Percentiles rank a stretch among this genome's conserved stretches.
Conservation (phyloP, 1,284 basidiomycete species). For the Ustilago tritici region DNA sequence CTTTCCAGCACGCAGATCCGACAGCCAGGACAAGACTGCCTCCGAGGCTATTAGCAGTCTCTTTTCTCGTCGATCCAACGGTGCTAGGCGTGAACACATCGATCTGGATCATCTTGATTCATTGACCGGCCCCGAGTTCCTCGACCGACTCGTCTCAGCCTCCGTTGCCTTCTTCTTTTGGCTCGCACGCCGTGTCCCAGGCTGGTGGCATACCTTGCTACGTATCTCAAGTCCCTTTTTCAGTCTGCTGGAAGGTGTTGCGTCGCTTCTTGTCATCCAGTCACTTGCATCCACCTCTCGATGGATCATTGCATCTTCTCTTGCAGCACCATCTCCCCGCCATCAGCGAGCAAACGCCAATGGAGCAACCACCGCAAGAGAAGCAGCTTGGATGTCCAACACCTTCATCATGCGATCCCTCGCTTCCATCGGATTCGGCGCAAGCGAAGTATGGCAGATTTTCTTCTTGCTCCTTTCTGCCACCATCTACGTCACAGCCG, state of each 20-base stretch:
- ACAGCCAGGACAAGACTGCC: slow-evolving; percentile 28
- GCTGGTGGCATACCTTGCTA: slow-evolving; percentile 64
- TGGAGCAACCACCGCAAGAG: slow-evolving; percentile 3
- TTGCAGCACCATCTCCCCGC: slow-evolving; percentile 78
- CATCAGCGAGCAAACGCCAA: slow-evolving; percentile 74
- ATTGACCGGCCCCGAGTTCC: slow-evolving; percentile 25
- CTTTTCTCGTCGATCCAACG: slow-evolving; percentile 16
- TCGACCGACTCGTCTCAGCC: slow-evolving; percentile 29
- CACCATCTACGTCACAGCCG: slow-evolving; percentile 64
- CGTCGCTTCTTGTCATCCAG: slow-evolving; percentile 67
- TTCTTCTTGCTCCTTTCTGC: slow-evolving; percentile 65
- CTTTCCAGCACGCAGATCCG: slow-evolving; percentile 34
- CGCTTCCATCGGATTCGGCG: slow-evolving; percentile 59
- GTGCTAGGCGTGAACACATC: not conserved
- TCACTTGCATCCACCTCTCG: slow-evolving; percentile 59
- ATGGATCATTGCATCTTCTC: slow-evolving; percentile 74
- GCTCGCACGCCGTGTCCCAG: slow-evolving; percentile 56
- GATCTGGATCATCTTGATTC: slow-evolving; percentile 23
- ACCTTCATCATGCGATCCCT: slow-evolving; percentile 54
- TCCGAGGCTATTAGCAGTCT: slow-evolving; percentile 37
- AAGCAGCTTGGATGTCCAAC: slow-evolving; percentile 39
- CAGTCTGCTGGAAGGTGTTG: slow-evolving; percentile 67
- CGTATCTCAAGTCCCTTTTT: slow-evolving; percentile 65
- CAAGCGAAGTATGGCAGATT: slow-evolving; percentile 66
- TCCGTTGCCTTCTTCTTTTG: slow-evolving; percentile 54